These are phyloP conservation scores for Asterochloris erici DNA, from an alignment of 139 green algal genomes.

Conservation along the genomic window DNA sequence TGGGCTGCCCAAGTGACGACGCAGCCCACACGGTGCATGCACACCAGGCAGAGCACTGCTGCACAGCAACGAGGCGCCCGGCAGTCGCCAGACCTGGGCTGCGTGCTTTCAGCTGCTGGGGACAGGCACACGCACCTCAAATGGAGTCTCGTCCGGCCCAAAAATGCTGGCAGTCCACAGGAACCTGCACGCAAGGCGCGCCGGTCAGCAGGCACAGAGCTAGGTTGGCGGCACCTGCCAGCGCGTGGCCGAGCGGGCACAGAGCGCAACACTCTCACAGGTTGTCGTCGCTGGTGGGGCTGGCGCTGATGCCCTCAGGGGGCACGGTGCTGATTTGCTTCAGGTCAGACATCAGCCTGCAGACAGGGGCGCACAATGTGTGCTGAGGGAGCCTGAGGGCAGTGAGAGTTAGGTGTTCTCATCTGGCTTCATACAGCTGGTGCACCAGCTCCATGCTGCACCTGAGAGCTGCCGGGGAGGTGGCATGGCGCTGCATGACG, in stretches of 20 bases:
- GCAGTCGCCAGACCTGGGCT: no score
- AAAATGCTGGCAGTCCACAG: conserved; percentile 79
- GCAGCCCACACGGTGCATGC: background rate
- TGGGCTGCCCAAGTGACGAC: background rate
- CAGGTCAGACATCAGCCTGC: conserved; percentile 20
- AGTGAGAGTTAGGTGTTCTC: no score
- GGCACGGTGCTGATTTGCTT: conserved; percentile 17
- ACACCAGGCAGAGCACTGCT: background rate
- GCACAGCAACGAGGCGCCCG: no score
- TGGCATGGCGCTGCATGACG: no score
- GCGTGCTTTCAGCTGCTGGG: no score
- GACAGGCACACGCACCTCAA: background rate
- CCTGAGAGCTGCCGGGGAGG: no score
- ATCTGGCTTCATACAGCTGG: no score
- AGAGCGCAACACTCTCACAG: conserved; percentile 65
- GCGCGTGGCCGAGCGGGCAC: no score
- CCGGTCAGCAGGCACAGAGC: background rate
- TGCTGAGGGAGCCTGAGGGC: no score
- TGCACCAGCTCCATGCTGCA: no score
- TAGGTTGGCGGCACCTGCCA: background rate
- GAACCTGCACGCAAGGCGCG: conserved; percentile 40
- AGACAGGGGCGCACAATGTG: background rate
- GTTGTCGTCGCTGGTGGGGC: conserved; percentile 15
- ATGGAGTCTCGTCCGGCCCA: conserved; percentile 41
- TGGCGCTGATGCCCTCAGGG: conserved; percentile 19